Evolutionary conservation across 345 rosid species (phyloP).

Genomic region (Lumnitzera racemosa): DNA sequence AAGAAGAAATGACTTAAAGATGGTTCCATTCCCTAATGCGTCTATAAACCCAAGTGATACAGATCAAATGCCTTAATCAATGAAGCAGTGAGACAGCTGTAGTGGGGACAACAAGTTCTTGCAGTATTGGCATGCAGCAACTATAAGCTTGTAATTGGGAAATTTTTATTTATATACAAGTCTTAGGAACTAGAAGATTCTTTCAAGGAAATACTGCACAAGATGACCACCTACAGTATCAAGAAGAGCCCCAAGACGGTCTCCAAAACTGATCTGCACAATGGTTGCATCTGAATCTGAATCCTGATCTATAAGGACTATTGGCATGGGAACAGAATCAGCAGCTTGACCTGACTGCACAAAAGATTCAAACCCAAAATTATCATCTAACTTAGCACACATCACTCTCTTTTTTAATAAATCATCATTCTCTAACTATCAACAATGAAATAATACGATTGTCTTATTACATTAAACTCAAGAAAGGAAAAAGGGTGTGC

Average conservation of each 20-base stretch:
- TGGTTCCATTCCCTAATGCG: too few species aligned
- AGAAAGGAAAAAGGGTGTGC: too few species aligned
- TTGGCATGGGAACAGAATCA: slow-evolving; percentile 52
- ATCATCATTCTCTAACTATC: not conserved
- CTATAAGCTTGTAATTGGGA: not conserved
- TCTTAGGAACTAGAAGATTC: not conserved
- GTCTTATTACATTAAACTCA: too few species aligned
- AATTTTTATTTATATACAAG: not conserved
- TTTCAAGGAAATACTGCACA: slow-evolving; percentile 1
- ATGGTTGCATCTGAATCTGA: slow-evolving; percentile 75
- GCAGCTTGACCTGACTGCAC: slow-evolving; percentile 49
- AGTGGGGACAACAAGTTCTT: too few species aligned
- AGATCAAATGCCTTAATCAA: too few species aligned
- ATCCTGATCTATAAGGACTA: slow-evolving; percentile 83
- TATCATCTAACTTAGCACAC: slow-evolving; percentile 9
- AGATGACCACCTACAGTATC: slow-evolving; percentile 54
- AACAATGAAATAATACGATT: not conserved
- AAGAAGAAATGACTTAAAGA: too few species aligned
- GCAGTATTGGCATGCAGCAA: too few species aligned
- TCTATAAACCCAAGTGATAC: too few species aligned
- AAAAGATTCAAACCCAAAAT: slow-evolving; percentile 14
- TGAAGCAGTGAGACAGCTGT: too few species aligned
- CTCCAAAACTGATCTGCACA: slow-evolving; percentile 91
- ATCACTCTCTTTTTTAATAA: not conserved
- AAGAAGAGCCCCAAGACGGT: slow-evolving; percentile 93